A percentile compares a stretch with the other conserved stretches of the same genome.
These are phyloP conservation scores for Gossypium thurberi DNA, from an alignment of 345 rosid genomes.

Conservation along the genomic window DNA sequence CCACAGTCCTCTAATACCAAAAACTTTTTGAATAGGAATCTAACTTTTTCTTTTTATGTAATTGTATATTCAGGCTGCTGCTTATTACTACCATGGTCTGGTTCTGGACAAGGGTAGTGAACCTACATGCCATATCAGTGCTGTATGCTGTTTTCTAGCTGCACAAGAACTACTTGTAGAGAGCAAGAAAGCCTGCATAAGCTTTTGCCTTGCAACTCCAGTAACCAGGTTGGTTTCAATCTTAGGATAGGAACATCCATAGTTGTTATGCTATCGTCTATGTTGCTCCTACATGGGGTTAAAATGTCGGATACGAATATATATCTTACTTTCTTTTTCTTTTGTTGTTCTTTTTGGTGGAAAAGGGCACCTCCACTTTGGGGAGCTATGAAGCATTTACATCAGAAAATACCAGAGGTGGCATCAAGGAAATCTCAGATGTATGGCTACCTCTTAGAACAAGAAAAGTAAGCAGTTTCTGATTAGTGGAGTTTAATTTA, in stretches of 20 bases:
- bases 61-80: slow-evolving; percentile 56
- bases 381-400: slow-evolving; percentile 81
- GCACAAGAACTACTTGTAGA: slow-evolving; percentile 71
- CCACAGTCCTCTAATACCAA: neutral
- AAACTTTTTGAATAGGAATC: neutral
- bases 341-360: neutral
- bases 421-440: slow-evolving; percentile 74
- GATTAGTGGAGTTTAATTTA: neutral
- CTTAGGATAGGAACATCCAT: neutral
- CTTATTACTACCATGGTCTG: slow-evolving; percentile 90
- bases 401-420: slow-evolving; percentile 88
- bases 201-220: slow-evolving; percentile 71
- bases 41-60: neutral
- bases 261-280: neutral
- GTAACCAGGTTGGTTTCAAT: slow-evolving; percentile 56
- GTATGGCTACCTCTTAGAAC: slow-evolving; percentile 76
- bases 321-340: neutral
- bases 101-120: slow-evolving; percentile 81
- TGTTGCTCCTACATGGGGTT: neutral
- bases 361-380: slow-evolving; percentile 74
- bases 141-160: slow-evolving; percentile 83
- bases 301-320: neutral
- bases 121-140: slow-evolving; percentile 53
- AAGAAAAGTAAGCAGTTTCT: slow-evolving; percentile 67
- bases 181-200: slow-evolving; percentile 84